Percentiles rank a stretch among this genome's conserved stretches.
phyloP scores from a whole-genome alignment of 2,329 filamentous ascomycete genomes.

The Cadophora luteo-olivacea region DNA sequence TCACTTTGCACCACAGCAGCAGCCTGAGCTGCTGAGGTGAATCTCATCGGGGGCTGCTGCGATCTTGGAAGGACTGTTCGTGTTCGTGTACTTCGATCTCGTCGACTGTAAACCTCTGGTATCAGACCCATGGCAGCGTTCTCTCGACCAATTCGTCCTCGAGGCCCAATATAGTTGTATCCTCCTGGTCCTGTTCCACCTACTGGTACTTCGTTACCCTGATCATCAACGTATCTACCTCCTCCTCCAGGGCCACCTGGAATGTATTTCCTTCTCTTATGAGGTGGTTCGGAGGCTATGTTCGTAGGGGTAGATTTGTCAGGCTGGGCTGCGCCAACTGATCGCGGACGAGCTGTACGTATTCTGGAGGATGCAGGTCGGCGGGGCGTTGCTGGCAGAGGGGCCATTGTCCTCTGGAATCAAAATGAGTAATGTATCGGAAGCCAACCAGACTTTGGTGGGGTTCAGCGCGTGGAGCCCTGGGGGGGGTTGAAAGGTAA shows the following conservation, averaged over 20 bases:
- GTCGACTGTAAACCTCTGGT: constrained; percentile 53
- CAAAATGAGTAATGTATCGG: constrained; percentile 16
- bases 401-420: constrained; percentile 34
- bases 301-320: constrained; percentile 38
- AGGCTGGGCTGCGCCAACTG: constrained; percentile 32
- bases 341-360: constrained; percentile 39
- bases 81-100: constrained; percentile 62
- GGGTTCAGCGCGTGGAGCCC: constrained; percentile 33
- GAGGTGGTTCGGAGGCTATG: constrained; percentile 51
- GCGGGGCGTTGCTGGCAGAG: constrained; percentile 37
- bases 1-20: constrained; percentile 90
- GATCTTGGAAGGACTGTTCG: constrained; percentile 57
- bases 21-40: constrained; percentile 67
- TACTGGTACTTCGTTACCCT: constrained; percentile 66
- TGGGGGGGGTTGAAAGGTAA: constrained; percentile 31
- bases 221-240: constrained; percentile 80
- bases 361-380: constrained; percentile 39
- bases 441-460: constrained; percentile 22
- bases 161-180: constrained; percentile 58
- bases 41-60: constrained; percentile 54
- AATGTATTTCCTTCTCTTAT: constrained; percentile 77
- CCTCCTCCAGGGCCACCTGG: constrained; percentile 87
- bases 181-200: constrained; percentile 54
- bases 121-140: constrained; percentile 54
- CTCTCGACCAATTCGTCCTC: constrained; percentile 59